These are phyloP conservation scores for Claviceps africana DNA, from an alignment of 2,329 filamentous ascomycete species.

Conservation along the genomic window DNA sequence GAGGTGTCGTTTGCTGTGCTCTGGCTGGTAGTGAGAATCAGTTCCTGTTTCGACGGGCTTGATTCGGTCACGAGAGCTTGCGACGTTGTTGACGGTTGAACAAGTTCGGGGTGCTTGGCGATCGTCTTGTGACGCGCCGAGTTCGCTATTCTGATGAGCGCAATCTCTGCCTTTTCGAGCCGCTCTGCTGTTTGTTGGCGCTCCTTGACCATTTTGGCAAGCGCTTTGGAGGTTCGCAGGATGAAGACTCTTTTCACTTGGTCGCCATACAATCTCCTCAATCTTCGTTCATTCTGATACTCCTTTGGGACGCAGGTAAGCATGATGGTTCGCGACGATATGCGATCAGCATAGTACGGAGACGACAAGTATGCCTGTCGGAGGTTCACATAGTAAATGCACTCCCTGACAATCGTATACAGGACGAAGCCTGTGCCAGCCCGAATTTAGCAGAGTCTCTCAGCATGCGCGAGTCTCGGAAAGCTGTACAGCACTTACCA, in stretches of 20 bases:
- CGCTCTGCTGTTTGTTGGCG: slow-evolving; percentile 68
- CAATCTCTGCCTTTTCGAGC: slow-evolving; percentile 76
- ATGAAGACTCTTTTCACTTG: slow-evolving; percentile 79
- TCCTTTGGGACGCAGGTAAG: slow-evolving; percentile 71
- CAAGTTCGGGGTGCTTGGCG: background rate
- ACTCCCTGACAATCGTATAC: slow-evolving; percentile 75
- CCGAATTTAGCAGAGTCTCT: background rate
- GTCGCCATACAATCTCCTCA: slow-evolving; percentile 69
- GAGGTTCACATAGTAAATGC: slow-evolving; percentile 82
- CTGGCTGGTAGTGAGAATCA: slow-evolving; percentile 1
- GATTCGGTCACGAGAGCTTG: slow-evolving; percentile 1
- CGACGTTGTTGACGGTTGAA: background rate
- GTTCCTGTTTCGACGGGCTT: slow-evolving; percentile 2
- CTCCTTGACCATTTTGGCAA: slow-evolving; percentile 70
- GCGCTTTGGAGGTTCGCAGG: slow-evolving; percentile 57
- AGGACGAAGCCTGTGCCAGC: slow-evolving; percentile 59
- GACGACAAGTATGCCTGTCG: slow-evolving; percentile 85
- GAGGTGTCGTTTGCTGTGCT: slow-evolving; percentile 1
- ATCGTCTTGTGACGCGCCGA: slow-evolving; percentile 43
- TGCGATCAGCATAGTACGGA: slow-evolving; percentile 66
- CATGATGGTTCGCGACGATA: slow-evolving; percentile 82
- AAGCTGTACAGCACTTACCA: slow-evolving; percentile 11
- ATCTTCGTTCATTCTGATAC: slow-evolving; percentile 62
- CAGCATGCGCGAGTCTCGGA: background rate
- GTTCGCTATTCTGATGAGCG: slow-evolving; percentile 69